Base-by-base conservation (phyloP, 2,329 filamentous ascomycete genomes). In the Scorias spongiosa region DNA sequence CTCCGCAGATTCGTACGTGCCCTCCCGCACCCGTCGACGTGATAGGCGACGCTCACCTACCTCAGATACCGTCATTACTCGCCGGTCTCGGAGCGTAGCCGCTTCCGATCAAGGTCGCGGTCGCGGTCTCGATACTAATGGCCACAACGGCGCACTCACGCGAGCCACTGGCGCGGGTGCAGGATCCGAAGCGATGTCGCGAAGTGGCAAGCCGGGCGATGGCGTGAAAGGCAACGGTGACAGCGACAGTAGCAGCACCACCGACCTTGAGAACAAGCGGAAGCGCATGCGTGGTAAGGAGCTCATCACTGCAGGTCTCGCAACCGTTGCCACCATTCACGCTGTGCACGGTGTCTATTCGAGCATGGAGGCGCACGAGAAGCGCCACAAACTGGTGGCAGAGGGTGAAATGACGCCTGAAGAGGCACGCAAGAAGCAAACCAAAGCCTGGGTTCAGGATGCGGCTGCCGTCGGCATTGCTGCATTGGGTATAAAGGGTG, bases 231-330 rank as follows among this genome's bases (percentile, higher is more conserved):
- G 38, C 17, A 46, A 49, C 29, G 45, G 52, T 12, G 45, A 51
- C 36, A 59, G 54, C 49, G 56, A 57, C 44, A 59, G 56, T 47
- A 59, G 56, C 54, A 60, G 57, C 49, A 60, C 58, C 46, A 61
- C 59, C 30, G 77, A 78, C 56, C 76, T 82, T 64, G 76, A 79
- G 57, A 68, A 72, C 51, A 65, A 68, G 55, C 67, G 70, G 43
- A 81, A 78, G 62, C 79, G 80, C 57, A 70, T 80, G 66, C 70
- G 70, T 66, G 73, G 75, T 60, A 80, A 80, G 63, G 75, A 80
- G 67, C 61, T 80, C 55, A 58, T 81, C 49, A 80, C 77, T 51
- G 74, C 76, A 44, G 77, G 78, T 49, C 65, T 82, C 46, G 78
- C 79, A 43, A 78, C 76, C 45, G 72, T 82, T 46, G 79, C 79